These are phyloP conservation scores for Cladosporium sp. DNA, from an alignment of 2,329 filamentous ascomycete genomes.

Conservation along the genomic window DNA sequence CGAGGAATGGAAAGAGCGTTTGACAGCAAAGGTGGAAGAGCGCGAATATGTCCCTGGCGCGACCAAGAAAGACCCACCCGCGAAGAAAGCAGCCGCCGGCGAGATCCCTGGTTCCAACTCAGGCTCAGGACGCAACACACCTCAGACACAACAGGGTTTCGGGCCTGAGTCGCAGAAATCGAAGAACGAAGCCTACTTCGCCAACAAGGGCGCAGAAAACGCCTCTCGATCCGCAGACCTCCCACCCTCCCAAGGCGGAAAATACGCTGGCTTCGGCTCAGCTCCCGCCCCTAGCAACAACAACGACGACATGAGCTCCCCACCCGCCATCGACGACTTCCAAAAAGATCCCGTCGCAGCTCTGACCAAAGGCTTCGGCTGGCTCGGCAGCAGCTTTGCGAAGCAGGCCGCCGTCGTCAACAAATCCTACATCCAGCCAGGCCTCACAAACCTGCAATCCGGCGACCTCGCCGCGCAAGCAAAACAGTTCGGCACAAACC, in stretches of 20 bases:
- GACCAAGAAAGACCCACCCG: conserved; percentile 8
- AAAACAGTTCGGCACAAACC: conserved; percentile 53
- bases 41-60: conserved; percentile 72
- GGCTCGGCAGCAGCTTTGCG: conserved; percentile 84
- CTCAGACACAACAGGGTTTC: conserved; percentile 25
- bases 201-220: conserved; percentile 80
- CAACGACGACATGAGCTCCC: conserved; percentile 37
- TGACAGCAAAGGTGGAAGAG: conserved; percentile 85
- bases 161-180: conserved; percentile 50
- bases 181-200: conserved; percentile 86
- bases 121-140: conserved; percentile 28
- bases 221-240: conserved; percentile 71
- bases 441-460: conserved; percentile 75
- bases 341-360: conserved; percentile 88
- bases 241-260: conserved; percentile 87
- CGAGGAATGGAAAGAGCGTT: conserved; percentile 91
- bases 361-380: conserved; percentile 88
- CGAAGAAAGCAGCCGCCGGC: conserved; percentile 18
- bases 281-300: conserved; percentile 57
- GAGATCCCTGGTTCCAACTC: conserved; percentile 18
- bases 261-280: conserved; percentile 88
- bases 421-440: conserved; percentile 88
- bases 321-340: conserved; percentile 80
- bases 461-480: conserved; percentile 59
- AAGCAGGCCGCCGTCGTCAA: conserved; percentile 92